Evolutionary conservation across 768 basidiomycete species (phyloP), one percentile per base, ranked within the genome.

Genomic region (Boletus eberwhitei): DNA sequence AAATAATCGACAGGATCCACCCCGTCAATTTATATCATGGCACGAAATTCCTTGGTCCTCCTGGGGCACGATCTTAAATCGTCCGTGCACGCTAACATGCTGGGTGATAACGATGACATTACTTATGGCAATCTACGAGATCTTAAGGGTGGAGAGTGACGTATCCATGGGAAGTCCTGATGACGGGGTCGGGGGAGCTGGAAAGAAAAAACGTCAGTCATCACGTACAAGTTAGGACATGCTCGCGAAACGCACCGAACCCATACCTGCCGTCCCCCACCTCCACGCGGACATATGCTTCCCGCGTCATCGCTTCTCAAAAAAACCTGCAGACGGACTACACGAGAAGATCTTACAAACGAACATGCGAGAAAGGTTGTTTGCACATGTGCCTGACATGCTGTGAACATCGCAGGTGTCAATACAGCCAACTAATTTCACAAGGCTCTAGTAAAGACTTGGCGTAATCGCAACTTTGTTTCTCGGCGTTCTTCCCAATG

Each of bases 401-500:
- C 19, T 17, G 47, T 26, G 37, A 52, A 19, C 6, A 4, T n/a
- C 22, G 21, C 31, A 31, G 22, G 32, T 8, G 48, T 9, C 8
- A 22, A 4, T 3, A 26, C 39, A 17, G 12, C 14, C 31, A 32
- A 32, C 19, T 16, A 32, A n/a, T 43, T 43, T 43, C 22, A n/a
- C n/a, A 26, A 24, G 17, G 13, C 17, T 56, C 12, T 22, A 40
- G 54, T 56, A 57, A 56, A 21, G 21, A 16, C n/a, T 24, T 21
- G 16, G 40, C 24, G 35, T 57, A 43, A 50, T 24, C 40, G 22
- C 41, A 57, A 44, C 56, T 17, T 50, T 43, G 19, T 38, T 49
- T 35, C 13, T 5, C 16, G 14, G 9, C 32, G 11, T 12, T 24
- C 16, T 21, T 54, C 53, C 50, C 16, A 13, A 36, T 9, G 1